Percentiles rank a stretch among this genome's conserved stretches.
These are phyloP conservation scores for Pythium chondricola DNA, from an alignment of 352 stramenopile species.

Conservation along the genomic window DNA sequence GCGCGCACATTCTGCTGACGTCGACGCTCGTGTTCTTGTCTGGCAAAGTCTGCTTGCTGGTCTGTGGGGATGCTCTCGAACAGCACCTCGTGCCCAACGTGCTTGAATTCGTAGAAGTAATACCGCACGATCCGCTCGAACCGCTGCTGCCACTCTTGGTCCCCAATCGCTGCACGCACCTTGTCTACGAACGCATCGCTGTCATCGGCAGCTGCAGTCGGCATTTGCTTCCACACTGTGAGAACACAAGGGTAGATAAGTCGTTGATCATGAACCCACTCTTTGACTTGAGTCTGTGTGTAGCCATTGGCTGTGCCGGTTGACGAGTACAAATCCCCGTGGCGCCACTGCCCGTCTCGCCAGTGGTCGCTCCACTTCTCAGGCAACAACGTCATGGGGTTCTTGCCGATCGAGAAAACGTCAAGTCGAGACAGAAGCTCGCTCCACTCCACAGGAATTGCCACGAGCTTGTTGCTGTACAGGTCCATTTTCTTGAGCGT, in stretches of 20 bases:
- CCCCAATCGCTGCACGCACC: constrained; percentile 27
- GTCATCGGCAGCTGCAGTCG: not conserved
- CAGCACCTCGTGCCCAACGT: constrained; percentile 38
- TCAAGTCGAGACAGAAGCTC: constrained; percentile 46
- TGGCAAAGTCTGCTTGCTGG: constrained; percentile 6
- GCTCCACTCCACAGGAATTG: constrained; percentile 49
- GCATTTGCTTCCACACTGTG: constrained; percentile 36
- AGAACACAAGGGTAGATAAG: constrained; percentile 52
- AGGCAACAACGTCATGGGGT: constrained; percentile 44
- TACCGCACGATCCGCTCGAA: constrained; percentile 48
- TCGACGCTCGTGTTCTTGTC: constrained; percentile 15
- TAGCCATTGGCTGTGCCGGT: constrained; percentile 49
- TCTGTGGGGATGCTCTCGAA: constrained; percentile 24
- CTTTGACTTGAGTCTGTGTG: constrained; percentile 36
- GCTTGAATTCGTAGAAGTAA: constrained; percentile 74
- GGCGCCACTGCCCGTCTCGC: constrained; percentile 24
- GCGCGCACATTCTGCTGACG: constrained; percentile 26
- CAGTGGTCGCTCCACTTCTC: constrained; percentile 55
- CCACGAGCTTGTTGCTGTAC: constrained; percentile 49
- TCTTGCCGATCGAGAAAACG: constrained; percentile 45
- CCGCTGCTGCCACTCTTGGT: constrained; percentile 36
- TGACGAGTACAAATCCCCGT: constrained; percentile 46
- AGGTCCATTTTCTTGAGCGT: constrained; percentile 53
- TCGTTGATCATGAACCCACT: constrained; percentile 39
- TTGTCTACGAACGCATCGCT: constrained; percentile 40